These are phyloP conservation scores for Lentinus tigrinus DNA, from an alignment of 768 basidiomycete species.

Conservation along the genomic window DNA sequence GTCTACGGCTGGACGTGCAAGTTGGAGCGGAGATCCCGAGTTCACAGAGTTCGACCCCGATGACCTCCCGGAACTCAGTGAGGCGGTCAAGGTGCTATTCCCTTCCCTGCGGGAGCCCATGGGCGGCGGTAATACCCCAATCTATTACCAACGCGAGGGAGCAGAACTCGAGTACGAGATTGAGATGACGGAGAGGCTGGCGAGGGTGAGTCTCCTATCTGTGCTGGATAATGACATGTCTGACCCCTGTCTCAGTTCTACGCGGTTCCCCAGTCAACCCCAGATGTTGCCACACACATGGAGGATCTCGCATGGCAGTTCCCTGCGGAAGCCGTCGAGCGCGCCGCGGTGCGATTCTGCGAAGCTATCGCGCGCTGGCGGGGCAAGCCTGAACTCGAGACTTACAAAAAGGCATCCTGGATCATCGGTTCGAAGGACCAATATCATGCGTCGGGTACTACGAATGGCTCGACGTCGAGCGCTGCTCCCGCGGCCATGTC, in stretches of 20 bases:
- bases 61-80: constrained; percentile 64
- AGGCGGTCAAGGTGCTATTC: constrained; percentile 70
- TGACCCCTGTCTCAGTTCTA: constrained; percentile 56
- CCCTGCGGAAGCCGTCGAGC: constrained; percentile 79
- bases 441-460: constrained; percentile 37
- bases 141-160: constrained; percentile 36
- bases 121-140: constrained; percentile 35
- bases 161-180: constrained; percentile 71
- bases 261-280: constrained; percentile 66
- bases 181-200: constrained; percentile 73
- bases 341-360: constrained; percentile 74
- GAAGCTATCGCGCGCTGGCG: constrained; percentile 82
- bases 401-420: constrained; percentile 35
- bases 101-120: constrained; percentile 36
- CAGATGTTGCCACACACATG: constrained; percentile 78
- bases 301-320: constrained; percentile 76
- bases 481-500: constrained; percentile 45
- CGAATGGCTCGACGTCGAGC: constrained; percentile 2
- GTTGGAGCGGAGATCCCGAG: constrained; percentile 26
- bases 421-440: constrained; percentile 49
- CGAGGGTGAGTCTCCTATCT: constrained; percentile 51
- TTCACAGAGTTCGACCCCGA: constrained; percentile 73
- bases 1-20: constrained; percentile 4
- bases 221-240: not conserved
- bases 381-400: constrained; percentile 82